Evolutionary conservation across 805 yeast species (phyloP).

Genomic region (Ogataea nitratoaversa): DNA sequence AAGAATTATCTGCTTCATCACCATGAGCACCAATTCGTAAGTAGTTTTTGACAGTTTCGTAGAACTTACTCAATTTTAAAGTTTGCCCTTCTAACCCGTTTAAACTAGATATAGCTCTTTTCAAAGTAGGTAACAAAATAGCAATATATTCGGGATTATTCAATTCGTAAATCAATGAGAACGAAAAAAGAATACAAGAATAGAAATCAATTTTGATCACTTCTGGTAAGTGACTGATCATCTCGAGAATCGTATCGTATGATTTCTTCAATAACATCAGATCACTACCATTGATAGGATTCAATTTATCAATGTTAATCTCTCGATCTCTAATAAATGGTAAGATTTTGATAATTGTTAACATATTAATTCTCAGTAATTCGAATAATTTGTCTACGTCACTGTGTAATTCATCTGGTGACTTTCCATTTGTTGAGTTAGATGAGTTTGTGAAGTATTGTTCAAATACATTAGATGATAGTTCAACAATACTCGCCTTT

Average conservation of each 20-base stretch:
- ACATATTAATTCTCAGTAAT: constrained; percentile 62
- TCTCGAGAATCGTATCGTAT: constrained; percentile 51
- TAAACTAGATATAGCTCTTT: constrained; percentile 36
- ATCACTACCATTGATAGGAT: constrained; percentile 27
- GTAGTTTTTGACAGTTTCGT: constrained; percentile 30
- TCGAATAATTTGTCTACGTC: constrained; percentile 82
- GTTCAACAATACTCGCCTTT: constrained; percentile 45
- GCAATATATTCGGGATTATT: constrained; percentile 42
- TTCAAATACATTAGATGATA: constrained; percentile 34
- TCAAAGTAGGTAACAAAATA: constrained; percentile 47
- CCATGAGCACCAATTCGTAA: too few species aligned
- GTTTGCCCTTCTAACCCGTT: constrained; percentile 11
- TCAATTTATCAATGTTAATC: constrained; percentile 26
- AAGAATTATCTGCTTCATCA: constrained; percentile 31
- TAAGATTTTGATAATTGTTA: constrained; percentile 54
- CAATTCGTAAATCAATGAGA: constrained; percentile 52
- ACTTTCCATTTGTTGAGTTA: constrained; percentile 8
- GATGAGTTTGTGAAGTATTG: constrained; percentile 43
- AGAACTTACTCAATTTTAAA: constrained; percentile 33
- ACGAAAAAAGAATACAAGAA: constrained; percentile 62
- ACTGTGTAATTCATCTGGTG: constrained; percentile 40
- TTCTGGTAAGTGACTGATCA: constrained; percentile 62
- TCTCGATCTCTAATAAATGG: constrained; percentile 55
- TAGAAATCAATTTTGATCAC: constrained; percentile 67
- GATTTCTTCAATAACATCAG: constrained; percentile 43